A percentile compares a stretch with the other conserved stretches of the same genome.
These are phyloP conservation scores for Cyclotella cryptica DNA, from an alignment of 108 stramenopile species.

Conservation along the genomic window DNA sequence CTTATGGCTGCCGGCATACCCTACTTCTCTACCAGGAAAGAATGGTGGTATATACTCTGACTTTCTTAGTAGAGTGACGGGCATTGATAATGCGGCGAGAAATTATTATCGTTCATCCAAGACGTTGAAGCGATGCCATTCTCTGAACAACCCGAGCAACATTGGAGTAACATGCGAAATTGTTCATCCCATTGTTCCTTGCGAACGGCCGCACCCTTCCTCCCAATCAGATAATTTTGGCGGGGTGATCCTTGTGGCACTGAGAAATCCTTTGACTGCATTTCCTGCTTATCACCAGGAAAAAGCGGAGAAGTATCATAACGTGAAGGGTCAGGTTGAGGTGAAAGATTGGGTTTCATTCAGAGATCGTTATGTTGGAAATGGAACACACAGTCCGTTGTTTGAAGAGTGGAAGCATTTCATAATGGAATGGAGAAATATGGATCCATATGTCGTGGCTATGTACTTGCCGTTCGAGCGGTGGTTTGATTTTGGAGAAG, in stretches of 20 bases:
- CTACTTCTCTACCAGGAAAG: constrained; percentile 39
- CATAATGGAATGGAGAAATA: constrained; percentile 56
- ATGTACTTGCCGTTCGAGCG: constrained; percentile 62
- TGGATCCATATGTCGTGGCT: constrained; percentile 49
- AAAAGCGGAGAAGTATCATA: constrained; percentile 65
- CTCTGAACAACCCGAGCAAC: constrained; percentile 5
- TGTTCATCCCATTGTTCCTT: constrained; percentile 46
- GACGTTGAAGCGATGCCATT: constrained; percentile 38
- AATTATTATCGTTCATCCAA: constrained; percentile 30
- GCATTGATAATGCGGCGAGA: constrained; percentile 28
- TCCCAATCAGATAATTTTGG: constrained; percentile 39
- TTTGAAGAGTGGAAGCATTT: constrained; percentile 57
- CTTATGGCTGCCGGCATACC: constrained; percentile 47
- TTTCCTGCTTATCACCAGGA: constrained; percentile 60
- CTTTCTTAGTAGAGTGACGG: constrained; percentile 33
- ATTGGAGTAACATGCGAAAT: constrained; percentile 47
- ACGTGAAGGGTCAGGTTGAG: constrained; percentile 47
- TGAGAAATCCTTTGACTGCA: constrained; percentile 62
- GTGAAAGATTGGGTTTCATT: constrained; percentile 53
- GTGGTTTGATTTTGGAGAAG: constrained; percentile 44
- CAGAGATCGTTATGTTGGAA: constrained; percentile 56
- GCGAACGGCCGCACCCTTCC: constrained; percentile 26
- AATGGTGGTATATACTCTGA: constrained; percentile 8
- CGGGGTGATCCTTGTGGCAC: constrained; percentile 30
- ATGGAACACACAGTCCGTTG: constrained; percentile 13